Evolutionary conservation across 257 asterid genomes (phyloP), one percentile per base, ranked within the genome.

Genomic region (Gentiana macrophylla): DNA sequence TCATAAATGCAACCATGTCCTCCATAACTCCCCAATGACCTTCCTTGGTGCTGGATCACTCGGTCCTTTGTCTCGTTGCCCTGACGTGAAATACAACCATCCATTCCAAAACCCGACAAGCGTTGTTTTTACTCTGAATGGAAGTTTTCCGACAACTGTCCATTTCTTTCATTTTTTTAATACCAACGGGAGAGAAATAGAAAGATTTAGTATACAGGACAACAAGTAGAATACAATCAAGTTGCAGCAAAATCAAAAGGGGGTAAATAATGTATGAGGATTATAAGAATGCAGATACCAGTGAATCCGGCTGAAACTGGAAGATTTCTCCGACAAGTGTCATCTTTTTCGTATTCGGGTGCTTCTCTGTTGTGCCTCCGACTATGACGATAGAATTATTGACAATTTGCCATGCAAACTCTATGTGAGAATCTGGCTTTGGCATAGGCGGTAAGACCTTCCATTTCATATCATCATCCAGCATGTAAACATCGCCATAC

Each of bases 281-380:
- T 50, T 56, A 10, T 52, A 53, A 35, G n/a, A 10, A 62, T 59
- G 35, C 24, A 11, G 35, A 35, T 78, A 86, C 97, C 93, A 36
- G 89, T 12, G 86, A 71, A 54, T 84, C 86, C 4, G 84, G 75
- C 37, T 84, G 72, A 66, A 86, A 89, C 69, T 74, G 83, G 68
- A 89, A 79, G 35, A 84, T 55, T 74, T 89, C 97, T 61, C 97
- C 95, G 58, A 86, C 88, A 52, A 89, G 83, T 56, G 68, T 84
- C 95, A 89, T 84, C 77, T 65, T 86, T 72, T 89, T 89, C 49
- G 94, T 86, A 61, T 66, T 73, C 10, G 95, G 97, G 74, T 89
- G 97, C 76, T 86, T 89, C 43, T 89, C 97, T 9, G 97, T 89
- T 61, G 97, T 89, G 68, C 97, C 97, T 53, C 97, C 97, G 59